A percentile compares a stretch with the other conserved stretches of the same genome.
Conservation (phyloP, 306 rosid species). For the Lupinus albus region DNA sequence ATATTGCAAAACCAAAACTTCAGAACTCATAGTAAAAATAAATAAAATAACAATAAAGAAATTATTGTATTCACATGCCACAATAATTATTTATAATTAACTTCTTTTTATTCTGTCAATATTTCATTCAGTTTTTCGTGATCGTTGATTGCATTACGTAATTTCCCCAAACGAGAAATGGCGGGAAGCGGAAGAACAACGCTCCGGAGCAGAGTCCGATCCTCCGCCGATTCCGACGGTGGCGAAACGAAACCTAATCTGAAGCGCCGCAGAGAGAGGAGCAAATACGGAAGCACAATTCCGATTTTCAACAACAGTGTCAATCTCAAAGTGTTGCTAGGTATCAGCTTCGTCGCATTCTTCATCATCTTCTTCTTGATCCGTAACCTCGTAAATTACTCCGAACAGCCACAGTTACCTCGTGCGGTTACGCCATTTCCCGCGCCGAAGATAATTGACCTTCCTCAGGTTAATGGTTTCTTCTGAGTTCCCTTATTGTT, state of each 20-base stretch:
- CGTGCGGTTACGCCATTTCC: constrained; percentile 81
- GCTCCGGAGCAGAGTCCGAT: constrained; percentile 58
- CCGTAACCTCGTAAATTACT: constrained; percentile 42
- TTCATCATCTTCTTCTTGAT: constrained; percentile 57
- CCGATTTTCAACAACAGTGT: constrained; percentile 51
- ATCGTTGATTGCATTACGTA: not conserved
- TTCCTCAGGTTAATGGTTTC: constrained; percentile 68
- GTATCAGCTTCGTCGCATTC: constrained; percentile 56
- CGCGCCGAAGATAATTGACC: constrained; percentile 82
- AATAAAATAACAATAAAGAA: no score
- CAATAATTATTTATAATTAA: no score
- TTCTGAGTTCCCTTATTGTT: not conserved
- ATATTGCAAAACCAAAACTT: not conserved
- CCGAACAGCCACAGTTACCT: constrained; percentile 42
- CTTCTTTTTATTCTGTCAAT: no score
- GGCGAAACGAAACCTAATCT: constrained; percentile 30
- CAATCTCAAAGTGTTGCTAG: constrained; percentile 58
- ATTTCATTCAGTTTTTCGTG: no score
- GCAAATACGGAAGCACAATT: constrained; percentile 49
- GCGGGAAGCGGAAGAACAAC: constrained; percentile 58
- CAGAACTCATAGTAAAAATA: not conserved
- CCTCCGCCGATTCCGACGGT: constrained; percentile 44
- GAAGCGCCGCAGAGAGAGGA: constrained; percentile 50
- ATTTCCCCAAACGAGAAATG: constrained; percentile 44
- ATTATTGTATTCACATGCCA: no score